These are phyloP conservation scores for Elaphomyces granulatus DNA, from an alignment of 495 filamentous ascomycete genomes.

Conservation along the genomic window DNA sequence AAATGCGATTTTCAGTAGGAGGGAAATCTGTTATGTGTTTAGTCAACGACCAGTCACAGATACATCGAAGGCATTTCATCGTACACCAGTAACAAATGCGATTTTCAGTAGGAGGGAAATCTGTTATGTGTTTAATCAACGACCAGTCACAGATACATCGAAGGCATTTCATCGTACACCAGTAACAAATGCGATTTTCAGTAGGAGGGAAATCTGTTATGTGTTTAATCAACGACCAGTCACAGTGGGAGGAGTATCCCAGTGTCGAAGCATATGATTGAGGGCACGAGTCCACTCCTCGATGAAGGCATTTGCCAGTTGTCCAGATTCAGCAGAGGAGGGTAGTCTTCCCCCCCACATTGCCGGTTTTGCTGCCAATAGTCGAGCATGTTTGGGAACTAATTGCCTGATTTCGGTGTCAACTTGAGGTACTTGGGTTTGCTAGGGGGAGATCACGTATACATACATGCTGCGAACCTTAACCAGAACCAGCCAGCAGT, in stretches of 20 bases:
- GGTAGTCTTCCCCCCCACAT: constrained; percentile 61
- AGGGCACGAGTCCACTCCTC: constrained; percentile 56
- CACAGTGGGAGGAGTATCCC: constrained; percentile 28
- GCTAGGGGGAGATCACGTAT: background rate
- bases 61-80: too few relatives aligned
- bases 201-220: too few relatives aligned
- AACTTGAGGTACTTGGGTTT: background rate
- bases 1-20: too few relatives aligned
- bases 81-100: too few relatives aligned
- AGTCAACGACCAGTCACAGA: too few relatives aligned
- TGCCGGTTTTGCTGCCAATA: constrained; percentile 45
- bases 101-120: too few relatives aligned
- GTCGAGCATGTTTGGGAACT: constrained; percentile 43
- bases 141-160: too few relatives aligned
- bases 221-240: background rate
- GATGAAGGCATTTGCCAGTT: constrained; percentile 48
- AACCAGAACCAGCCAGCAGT: constrained; percentile 57
- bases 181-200: too few relatives aligned
- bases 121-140: too few relatives aligned
- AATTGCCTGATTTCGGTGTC: constrained; percentile 32
- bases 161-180: too few relatives aligned
- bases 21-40: too few relatives aligned
- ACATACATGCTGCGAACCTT: constrained; percentile 55
- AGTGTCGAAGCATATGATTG: constrained; percentile 52
- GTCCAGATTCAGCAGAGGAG: constrained; percentile 34